Base-by-base conservation (phyloP, 495 filamentous ascomycete species). In the Cudoniella acicularis region DNA sequence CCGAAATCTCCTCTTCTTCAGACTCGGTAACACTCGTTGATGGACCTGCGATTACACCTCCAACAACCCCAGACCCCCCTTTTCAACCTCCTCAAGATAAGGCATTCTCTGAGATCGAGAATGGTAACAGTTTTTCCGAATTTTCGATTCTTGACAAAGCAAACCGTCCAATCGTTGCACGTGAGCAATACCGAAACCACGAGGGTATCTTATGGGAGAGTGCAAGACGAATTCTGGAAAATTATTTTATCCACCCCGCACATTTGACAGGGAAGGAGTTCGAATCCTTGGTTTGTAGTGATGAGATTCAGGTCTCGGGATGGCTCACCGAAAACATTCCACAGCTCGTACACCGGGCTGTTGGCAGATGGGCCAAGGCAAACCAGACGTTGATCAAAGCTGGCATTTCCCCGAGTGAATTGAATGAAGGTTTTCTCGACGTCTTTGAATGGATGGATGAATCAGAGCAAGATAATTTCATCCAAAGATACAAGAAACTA, bases 241-340 rank as follows among this genome's bases (percentile, higher is more conserved):
- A 6, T 16, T 41, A 16, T 11, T 60, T 36, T 45, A 49, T 63
- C 8, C 49, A 63, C 16, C 54, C 60, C 20, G 20, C 46, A 2
- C 9, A 50, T 18, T 41, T 63, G 36, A 53, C 40, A 1, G 49
- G 54, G 40, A 20, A 10, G 2, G 60, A 63, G 27, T 63, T 63
- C 45, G 26, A 53, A 1, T 21, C 48, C 6, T 30, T 63, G 1
- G 49, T 59, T 17, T 58, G 26, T 49, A 49, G 21, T 46, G 13
- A 59, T 1, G 25, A 13, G 6, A 17, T 25, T 17, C 18, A 49
- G 11, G 27, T 27, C 13, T 6, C 20, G 20, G 21, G 6, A 9
- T 63, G 54, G 54, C 49, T 63, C 13, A n/a, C 52, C 1, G 18
- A 36, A n/a, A 42, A 57, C 25, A 16, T 49, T n/a, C 8, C 10